Evolutionary conservation across 2,329 filamentous ascomycete species (phyloP), one percentile per base, ranked within the genome.

Genomic region (Hymenoscyphus fraxineus): DNA sequence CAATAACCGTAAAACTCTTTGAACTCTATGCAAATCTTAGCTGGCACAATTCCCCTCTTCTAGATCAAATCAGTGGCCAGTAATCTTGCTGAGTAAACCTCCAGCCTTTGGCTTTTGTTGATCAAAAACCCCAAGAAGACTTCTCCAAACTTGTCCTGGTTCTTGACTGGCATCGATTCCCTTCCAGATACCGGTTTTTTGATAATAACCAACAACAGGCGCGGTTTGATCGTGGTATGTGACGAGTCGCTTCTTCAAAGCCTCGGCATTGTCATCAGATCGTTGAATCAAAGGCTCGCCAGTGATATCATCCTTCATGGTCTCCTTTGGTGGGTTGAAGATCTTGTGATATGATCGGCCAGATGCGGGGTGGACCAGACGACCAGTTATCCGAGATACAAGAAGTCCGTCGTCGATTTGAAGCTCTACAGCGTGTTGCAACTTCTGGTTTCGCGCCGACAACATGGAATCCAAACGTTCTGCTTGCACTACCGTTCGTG

Each of bases 291-390:
- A 84, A 59, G 94, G 93, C 85, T 99, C 95, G 78, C 95, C 95
- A 22, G 95, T 98, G 71, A 97, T 80, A 79, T 99, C 95, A 80
- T 99, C 95, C 77, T 88, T 96, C 95, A 98, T 98, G 70, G 85
- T 75, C 73, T 87, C 81, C 87, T 97, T 97, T 74, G 95, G 95
- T 60, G 95, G 95, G 87, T 97, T 98, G 88, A 99, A 99, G 79
- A 95, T 90, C 81, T 90, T 95, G 88, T 99, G 95, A 84, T 99
- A 99, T 72, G 91, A 93, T 76, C 95, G 93, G 71, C 95, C 95
- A 64, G 93, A 97, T 61, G 94, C 94, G 65, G 94, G 94, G 85
- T 99, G 95, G 73, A 99, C 84, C 67, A 99, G 85, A 75, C 95
- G 94, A 75, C 95, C 95, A 67, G 95, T 99, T 80, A 99, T 98